Evolutionary conservation across 1,284 basidiomycete genomes (phyloP).

Genomic region (Cutaneotrichosporon sp.): DNA sequence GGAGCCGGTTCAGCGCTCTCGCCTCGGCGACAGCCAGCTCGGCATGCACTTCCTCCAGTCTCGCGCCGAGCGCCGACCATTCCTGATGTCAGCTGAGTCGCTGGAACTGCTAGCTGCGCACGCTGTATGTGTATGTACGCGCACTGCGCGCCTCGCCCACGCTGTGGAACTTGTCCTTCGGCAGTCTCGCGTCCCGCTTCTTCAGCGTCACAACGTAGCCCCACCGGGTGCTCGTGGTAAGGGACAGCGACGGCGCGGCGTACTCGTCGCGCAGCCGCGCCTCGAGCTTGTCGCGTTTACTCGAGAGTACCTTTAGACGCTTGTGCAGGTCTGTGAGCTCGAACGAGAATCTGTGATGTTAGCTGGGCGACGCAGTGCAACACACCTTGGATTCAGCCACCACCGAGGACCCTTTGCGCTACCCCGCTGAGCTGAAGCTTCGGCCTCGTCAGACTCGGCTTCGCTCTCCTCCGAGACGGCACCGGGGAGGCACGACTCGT

Average conservation of each 20-base stretch:
- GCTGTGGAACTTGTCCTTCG: constrained; percentile 22
- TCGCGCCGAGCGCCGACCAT: constrained; percentile 67
- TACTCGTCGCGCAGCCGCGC: constrained; percentile 46
- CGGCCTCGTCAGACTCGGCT: constrained; percentile 20
- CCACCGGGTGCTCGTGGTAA: constrained; percentile 5
- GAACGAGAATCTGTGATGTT: constrained; percentile 59
- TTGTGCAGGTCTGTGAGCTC: constrained; percentile 57
- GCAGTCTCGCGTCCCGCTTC: constrained; percentile 40
- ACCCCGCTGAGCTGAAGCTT: constrained; percentile 13
- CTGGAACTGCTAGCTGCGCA: constrained; percentile 33
- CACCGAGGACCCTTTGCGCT: constrained; percentile 46
- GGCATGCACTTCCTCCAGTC: constrained; percentile 58
- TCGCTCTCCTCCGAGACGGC: constrained; percentile 19
- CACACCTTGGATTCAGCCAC: constrained; percentile 68
- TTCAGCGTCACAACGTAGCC: constrained; percentile 22
- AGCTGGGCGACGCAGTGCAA: not conserved
- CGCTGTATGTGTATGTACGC: constrained; percentile 65
- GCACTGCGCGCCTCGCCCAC: constrained; percentile 16
- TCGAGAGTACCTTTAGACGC: constrained; percentile 17
- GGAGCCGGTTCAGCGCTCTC: constrained; percentile 63
- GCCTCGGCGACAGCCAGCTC: constrained; percentile 60
- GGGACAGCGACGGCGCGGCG: constrained; percentile 47
- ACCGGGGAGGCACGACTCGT: constrained; percentile 36
- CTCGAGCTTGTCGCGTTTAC: constrained; percentile 29
- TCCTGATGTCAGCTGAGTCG: constrained; percentile 1